Conservation (phyloP, 2,329 filamentous ascomycete genomes). For the Xylariaceae sp. region DNA sequence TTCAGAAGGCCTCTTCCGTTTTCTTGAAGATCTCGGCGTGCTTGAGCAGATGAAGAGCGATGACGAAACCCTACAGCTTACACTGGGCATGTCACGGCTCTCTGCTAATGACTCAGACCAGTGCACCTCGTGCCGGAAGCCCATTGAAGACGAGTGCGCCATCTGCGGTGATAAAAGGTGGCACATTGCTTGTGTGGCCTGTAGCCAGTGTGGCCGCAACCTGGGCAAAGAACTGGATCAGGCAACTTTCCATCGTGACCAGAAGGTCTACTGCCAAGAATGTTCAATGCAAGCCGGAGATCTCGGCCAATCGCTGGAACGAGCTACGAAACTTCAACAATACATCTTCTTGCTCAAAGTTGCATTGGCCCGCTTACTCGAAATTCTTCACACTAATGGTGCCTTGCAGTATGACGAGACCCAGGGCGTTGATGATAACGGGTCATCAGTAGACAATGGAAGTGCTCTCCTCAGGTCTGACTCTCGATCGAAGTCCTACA, state of each 20-base stretch:
- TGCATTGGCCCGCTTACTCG: conserved; percentile 82
- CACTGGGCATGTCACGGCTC: conserved; percentile 62
- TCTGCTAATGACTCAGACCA: conserved; percentile 80
- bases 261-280: conserved; percentile 67
- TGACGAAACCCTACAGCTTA: conserved; percentile 66
- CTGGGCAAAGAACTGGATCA: conserved; percentile 67
- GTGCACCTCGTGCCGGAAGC: conserved; percentile 75
- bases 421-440: conserved; percentile 67
- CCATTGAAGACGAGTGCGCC: conserved; percentile 92
- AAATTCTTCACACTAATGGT: conserved; percentile 80
- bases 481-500: conserved; percentile 71
- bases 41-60: conserved; percentile 75
- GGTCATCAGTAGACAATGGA: conserved; percentile 48
- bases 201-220: conserved; percentile 63
- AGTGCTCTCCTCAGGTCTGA: conserved; percentile 60
- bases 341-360: conserved; percentile 92
- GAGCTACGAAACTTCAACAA: conserved; percentile 84
- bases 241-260: conserved; percentile 68
- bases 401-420: conserved; percentile 68
- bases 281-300: conserved; percentile 62
- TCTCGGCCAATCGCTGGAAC: conserved; percentile 56
- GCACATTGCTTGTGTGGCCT: conserved; percentile 80
- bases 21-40: conserved; percentile 79
- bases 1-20: conserved; percentile 73
- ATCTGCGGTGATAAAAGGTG: conserved; percentile 73